These are phyloP conservation scores for Ceriops zippeliana DNA, from an alignment of 345 rosid species.

Conservation along the genomic window DNA sequence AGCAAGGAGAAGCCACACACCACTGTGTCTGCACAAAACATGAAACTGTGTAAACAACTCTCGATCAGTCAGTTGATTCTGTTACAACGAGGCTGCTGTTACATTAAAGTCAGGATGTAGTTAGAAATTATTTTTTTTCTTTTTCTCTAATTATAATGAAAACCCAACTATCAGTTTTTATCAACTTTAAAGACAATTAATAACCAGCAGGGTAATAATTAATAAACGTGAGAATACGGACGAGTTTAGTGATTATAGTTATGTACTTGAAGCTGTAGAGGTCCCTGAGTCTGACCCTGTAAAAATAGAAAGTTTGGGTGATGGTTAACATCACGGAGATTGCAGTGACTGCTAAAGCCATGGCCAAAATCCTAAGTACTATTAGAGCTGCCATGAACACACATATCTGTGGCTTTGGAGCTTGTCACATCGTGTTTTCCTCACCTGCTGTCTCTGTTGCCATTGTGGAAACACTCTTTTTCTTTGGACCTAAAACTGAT, in stretches of 20 bases:
- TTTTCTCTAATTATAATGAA: no score
- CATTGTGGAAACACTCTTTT: no score
- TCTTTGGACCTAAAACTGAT: no score
- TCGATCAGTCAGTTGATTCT: no score
- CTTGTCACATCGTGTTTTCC: no score
- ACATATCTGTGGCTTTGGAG: neutral
- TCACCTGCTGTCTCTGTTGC: no score
- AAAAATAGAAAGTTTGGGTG: slow-evolving; percentile 20
- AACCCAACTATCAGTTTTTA: no score
- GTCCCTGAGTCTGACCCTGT: slow-evolving; percentile 28
- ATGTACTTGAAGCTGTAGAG: slow-evolving; percentile 40
- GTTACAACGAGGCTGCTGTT: no score
- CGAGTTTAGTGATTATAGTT: neutral
- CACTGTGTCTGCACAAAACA: slow-evolving; percentile 35
- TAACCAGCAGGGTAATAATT: no score
- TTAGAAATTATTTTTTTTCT: no score
- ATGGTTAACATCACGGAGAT: slow-evolving; percentile 34
- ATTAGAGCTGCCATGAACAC: slow-evolving; percentile 30
- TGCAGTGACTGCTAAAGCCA: slow-evolving; percentile 34
- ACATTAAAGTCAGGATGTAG: no score
- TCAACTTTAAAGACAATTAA: no score
- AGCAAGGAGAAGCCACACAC: slow-evolving; percentile 37
- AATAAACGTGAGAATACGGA: neutral
- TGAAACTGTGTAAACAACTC: slow-evolving; percentile 37
- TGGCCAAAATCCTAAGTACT: slow-evolving; percentile 34